Conservation (phyloP, 192 early-diverging fungal genomes). For the Oehlia diaphana region DNA sequence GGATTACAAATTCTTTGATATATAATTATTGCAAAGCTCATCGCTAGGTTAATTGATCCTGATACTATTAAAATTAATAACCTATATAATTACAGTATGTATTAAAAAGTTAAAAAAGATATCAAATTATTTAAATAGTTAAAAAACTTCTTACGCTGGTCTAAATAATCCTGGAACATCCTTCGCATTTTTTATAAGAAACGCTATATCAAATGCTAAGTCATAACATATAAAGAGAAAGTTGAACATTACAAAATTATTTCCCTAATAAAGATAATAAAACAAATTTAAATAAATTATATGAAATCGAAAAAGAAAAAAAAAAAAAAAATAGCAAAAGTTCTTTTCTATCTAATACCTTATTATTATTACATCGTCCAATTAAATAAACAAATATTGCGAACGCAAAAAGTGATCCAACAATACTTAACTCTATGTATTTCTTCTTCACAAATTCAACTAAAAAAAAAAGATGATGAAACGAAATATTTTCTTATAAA, state of each 20-base stretch:
- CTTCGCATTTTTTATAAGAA: background rate
- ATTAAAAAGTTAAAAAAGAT: background rate
- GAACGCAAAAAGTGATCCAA: background rate
- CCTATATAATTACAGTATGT: background rate
- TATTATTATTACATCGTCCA: background rate
- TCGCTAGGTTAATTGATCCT: background rate
- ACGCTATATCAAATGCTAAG: background rate
- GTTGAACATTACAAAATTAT: background rate
- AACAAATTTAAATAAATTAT: background rate
- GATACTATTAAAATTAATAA: background rate
- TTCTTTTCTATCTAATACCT: background rate
- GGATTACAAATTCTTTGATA: background rate
- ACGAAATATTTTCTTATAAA: too few species aligned
- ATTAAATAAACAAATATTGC: background rate
- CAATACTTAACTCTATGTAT: background rate
- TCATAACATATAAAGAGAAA: background rate
- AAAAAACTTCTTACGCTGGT: background rate
- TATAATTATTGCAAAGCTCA: background rate
- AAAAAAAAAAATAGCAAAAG: background rate
- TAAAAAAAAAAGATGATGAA: background rate
- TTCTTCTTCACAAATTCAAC: background rate
- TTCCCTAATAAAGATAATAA: background rate
- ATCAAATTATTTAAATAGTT: background rate
- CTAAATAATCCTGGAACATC: background rate
- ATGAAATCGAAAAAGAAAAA: background rate